Conservation (phyloP, 495 filamentous ascomycete genomes). For the Lophium mytilinum region DNA sequence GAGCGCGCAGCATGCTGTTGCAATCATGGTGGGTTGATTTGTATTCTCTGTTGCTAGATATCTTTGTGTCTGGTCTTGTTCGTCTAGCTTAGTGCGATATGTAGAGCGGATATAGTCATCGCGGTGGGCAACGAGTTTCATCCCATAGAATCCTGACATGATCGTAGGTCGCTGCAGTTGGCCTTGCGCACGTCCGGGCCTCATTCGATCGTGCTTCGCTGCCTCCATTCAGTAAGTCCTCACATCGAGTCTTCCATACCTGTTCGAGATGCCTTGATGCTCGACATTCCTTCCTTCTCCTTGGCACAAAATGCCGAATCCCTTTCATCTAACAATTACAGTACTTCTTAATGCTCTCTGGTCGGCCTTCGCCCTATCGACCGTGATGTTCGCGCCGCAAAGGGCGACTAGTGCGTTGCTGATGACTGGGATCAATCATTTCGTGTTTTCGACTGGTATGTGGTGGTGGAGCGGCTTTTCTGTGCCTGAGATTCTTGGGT, state of each 20-base stretch:
- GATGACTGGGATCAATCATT: constrained; percentile 13
- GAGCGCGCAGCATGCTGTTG: constrained; percentile 8
- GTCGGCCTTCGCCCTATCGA: constrained; percentile 5
- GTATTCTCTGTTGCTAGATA: too few species aligned
- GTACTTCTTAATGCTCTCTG: constrained; percentile 10
- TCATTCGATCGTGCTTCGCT: constrained; percentile 1
- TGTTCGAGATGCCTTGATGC: background rate
- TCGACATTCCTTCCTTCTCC: too few species aligned
- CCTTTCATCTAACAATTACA: background rate
- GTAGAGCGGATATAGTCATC: too few species aligned
- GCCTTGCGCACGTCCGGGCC: constrained; percentile 3
- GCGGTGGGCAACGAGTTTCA: too few species aligned
- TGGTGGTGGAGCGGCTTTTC: background rate
- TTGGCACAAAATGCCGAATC: too few species aligned
- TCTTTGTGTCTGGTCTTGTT: too few species aligned
- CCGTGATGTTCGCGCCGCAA: constrained; percentile 5
- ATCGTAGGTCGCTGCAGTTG: constrained; percentile 3
- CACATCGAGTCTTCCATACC: background rate
- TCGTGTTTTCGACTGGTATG: constrained; percentile 5
- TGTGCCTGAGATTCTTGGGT: background rate
- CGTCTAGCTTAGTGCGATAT: too few species aligned
- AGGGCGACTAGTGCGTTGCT: constrained; percentile 6
- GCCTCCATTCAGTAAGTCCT: constrained; percentile 6
- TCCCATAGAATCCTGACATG: background rate
- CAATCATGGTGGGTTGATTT: constrained; percentile 7